phyloP scores from a whole-genome alignment of 2,329 filamentous ascomycete genomes.

The Alternaria infectoria region DNA sequence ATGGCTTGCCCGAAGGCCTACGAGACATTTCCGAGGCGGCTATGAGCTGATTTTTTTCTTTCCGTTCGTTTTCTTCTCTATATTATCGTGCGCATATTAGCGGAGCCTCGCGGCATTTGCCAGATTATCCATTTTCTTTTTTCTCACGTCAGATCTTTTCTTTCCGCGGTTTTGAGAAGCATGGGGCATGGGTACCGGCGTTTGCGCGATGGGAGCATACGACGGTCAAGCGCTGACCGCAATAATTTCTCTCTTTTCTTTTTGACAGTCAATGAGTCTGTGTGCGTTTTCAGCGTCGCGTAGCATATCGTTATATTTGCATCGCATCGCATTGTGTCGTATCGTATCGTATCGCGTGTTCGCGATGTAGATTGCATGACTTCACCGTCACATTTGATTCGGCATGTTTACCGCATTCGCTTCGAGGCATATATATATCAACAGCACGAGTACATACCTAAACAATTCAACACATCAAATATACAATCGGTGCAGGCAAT shows the following conservation, averaged over 20 bases:
- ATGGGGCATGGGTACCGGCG: not conserved
- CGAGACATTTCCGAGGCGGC: not conserved
- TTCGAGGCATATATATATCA: not conserved
- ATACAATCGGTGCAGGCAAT: not conserved
- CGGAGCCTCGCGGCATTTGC: not conserved
- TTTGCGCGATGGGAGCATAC: constrained; percentile 1
- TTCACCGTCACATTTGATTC: not conserved
- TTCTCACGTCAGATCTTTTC: not conserved
- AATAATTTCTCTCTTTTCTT: not conserved
- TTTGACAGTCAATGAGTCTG: not conserved
- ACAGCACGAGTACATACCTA: not conserved
- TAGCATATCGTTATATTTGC: not conserved
- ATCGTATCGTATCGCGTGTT: not conserved
- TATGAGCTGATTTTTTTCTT: not conserved
- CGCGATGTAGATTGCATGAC: not conserved
- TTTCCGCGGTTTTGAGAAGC: not conserved
- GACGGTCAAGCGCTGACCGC: constrained; percentile 21
- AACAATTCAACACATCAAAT: not conserved
- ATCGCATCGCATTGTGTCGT: not conserved
- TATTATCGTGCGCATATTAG: constrained; percentile 6
- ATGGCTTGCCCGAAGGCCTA: not conserved
- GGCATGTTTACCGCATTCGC: not conserved
- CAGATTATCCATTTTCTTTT: not conserved
- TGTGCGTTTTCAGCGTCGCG: not conserved
- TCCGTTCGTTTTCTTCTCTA: not conserved